Percentiles rank a stretch among this genome's conserved stretches.
phyloP scores from a whole-genome alignment of 2,329 filamentous ascomycete species.

The Fusarium mexicanum region DNA sequence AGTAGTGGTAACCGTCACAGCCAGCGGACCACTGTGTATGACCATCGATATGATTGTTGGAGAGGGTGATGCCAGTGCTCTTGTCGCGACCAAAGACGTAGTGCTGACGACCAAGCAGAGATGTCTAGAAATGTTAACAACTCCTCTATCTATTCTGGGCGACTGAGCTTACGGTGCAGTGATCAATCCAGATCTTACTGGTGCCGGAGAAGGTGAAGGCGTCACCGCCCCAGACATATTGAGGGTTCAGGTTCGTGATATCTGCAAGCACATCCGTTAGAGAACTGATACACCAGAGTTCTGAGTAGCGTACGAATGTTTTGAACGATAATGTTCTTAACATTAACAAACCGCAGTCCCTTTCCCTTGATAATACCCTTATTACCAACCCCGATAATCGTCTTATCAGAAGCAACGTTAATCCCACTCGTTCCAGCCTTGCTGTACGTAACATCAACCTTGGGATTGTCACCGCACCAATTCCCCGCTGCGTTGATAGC shows the following conservation, averaged over 20 bases:
- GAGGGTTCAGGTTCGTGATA: slow-evolving; percentile 27
- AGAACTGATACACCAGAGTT: rapidly evolving
- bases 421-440: slow-evolving; percentile 16
- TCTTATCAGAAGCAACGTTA: slow-evolving; percentile 52
- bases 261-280: not conserved
- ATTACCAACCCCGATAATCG: slow-evolving; percentile 51
- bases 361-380: slow-evolving; percentile 54
- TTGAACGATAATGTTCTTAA: slow-evolving; percentile 49
- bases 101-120: slow-evolving; percentile 26
- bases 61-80: slow-evolving; percentile 53
- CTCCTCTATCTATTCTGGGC: rapidly evolving
- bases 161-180: slow-evolving; percentile 6
- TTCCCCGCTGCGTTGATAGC: slow-evolving; percentile 40
- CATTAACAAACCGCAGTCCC: slow-evolving; percentile 48
- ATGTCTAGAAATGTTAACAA: slow-evolving; percentile 1
- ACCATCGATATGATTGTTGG: slow-evolving; percentile 58
- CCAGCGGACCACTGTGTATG: slow-evolving; percentile 53
- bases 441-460: slow-evolving; percentile 5
- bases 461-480: slow-evolving; percentile 8
- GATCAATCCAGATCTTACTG: slow-evolving; percentile 34
- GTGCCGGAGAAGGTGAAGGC: slow-evolving; percentile 23
- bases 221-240: slow-evolving; percentile 36
- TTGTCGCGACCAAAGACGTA: slow-evolving; percentile 22
- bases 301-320: slow-evolving; percentile 4
- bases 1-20: slow-evolving; percentile 59